Percentiles rank a stretch among this genome's conserved stretches.
phyloP scores from a whole-genome alignment of 257 asterid genomes.

The Orobanche coerulescens region DNA sequence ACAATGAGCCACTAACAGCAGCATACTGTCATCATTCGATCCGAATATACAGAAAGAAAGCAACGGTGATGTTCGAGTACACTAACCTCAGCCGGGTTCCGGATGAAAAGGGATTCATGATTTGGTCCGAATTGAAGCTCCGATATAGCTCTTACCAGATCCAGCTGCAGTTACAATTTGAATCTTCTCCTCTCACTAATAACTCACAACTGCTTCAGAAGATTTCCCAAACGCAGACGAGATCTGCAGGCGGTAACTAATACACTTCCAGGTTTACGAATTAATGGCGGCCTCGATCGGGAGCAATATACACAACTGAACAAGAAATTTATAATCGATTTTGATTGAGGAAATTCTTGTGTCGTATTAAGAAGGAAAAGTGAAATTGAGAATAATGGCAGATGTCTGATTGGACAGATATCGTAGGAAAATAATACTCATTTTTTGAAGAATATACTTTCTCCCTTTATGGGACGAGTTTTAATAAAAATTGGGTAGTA shows the following conservation, averaged over 20 bases:
- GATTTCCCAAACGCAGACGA: slow-evolving; percentile 13
- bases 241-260: slow-evolving; percentile 26
- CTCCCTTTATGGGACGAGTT: too few species aligned
- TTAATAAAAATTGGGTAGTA: too few species aligned
- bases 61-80: not conserved
- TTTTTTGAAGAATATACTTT: too few species aligned
- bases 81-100: slow-evolving; percentile 77
- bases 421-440: too few species aligned
- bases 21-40: not conserved
- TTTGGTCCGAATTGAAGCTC: slow-evolving; percentile 43
- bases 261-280: slow-evolving; percentile 9
- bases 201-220: slow-evolving; percentile 16
- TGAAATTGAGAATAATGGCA: slow-evolving; percentile 16
- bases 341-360: slow-evolving; percentile 14
- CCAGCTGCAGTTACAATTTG: slow-evolving; percentile 29
- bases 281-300: slow-evolving; percentile 2
- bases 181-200: slow-evolving; percentile 9
- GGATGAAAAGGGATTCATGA: slow-evolving; percentile 89
- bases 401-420: slow-evolving; percentile 7
- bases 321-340: slow-evolving; percentile 19
- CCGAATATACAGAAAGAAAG: not conserved
- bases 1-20: slow-evolving; percentile 19
- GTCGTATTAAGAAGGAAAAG: not conserved
- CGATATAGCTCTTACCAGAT: slow-evolving; percentile 61
- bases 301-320: slow-evolving; percentile 15